These are phyloP conservation scores for Acanthamoeba castellanii DNA, from an alignment of 208 protist genomes.

Conservation along the genomic window DNA sequence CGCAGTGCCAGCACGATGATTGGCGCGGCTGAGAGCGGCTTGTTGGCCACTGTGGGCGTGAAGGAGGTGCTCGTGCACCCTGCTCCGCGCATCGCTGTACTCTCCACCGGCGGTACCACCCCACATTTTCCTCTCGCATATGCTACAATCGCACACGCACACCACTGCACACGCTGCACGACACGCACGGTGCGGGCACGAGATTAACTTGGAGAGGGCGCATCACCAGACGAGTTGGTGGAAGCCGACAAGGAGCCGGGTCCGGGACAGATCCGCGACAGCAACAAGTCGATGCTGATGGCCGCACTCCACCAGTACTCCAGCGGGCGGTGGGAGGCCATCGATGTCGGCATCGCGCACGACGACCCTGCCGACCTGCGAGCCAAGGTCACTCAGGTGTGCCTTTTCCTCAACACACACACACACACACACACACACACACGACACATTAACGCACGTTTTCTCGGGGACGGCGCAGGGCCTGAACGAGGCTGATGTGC, in stretches of 20 bases:
- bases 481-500: constrained; percentile 56
- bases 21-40: constrained; percentile 82
- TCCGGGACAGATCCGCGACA: constrained; percentile 78
- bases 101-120: constrained; percentile 78
- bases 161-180: not conserved
- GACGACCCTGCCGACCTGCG: not conserved
- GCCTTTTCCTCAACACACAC: no score
- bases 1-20: constrained; percentile 68
- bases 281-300: constrained; percentile 81
- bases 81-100: constrained; percentile 71
- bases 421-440: no score
- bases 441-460: no score
- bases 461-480: not conserved
- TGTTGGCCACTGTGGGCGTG: constrained; percentile 82
- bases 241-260: not conserved
- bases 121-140: not conserved
- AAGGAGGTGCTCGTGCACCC: constrained; percentile 55
- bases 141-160: constrained; percentile 19
- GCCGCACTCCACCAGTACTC: constrained; percentile 27
- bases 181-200: not conserved
- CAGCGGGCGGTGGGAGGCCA: not conserved
- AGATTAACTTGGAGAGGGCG: not conserved
- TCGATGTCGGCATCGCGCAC: constrained; percentile 44
- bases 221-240: constrained; percentile 75
- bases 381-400: not conserved